Evolutionary conservation across 108 stramenopile species (phyloP), one percentile per base, ranked within the genome.

Genomic region (Pelagomonas calceolata): DNA sequence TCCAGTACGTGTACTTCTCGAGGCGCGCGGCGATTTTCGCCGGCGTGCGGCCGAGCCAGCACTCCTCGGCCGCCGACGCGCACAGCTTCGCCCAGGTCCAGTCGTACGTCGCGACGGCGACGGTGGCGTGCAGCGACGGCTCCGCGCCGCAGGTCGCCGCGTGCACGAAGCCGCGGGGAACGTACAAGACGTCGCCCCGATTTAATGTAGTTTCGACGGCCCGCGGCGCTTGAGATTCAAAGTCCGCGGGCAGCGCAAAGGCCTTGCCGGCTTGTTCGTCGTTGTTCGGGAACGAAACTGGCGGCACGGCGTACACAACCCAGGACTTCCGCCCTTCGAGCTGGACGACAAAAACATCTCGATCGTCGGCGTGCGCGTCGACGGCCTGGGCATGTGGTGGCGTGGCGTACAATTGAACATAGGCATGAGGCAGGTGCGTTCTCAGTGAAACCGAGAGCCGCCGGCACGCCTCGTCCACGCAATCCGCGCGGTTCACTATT

Each of bases 221-320:
- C n/a, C 80, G 80, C n/a, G 67, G 36, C 15, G 91, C 69, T 7
- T 67, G 70, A 9, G 75, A 66, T 31, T 85, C 72, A 64, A 88
- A 70, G 30, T 73, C 76, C 21, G 75, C 32, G 0, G 80, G 81
- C 30, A 84, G 81, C 15, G 82, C 74, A 26, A 88, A 72, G 60
- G 83, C 77, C 74, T 93, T 93, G 14, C 92, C 92, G 37, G 90
- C 91, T 77, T 91, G 91, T 70, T 93, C 87, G 65, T 90, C 75
- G 29, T 86, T 74, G 73, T 86, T 91, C 5, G 92, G 91, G 77
- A 80, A 82, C 30, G 80, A 74, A 0, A 90, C 77, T 0, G 90
- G 91, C 0, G 85, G 78, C 45, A 82, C 71, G 63, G 73, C 68
- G 66, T 90, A 91, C 0, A 93, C 86, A 33, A 73, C 86, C 92